Percentiles rank a stretch among this genome's conserved stretches.
These are phyloP conservation scores for Kitagawia praeruptora DNA, from an alignment of 129 eudicot genomes.

Conservation along the genomic window DNA sequence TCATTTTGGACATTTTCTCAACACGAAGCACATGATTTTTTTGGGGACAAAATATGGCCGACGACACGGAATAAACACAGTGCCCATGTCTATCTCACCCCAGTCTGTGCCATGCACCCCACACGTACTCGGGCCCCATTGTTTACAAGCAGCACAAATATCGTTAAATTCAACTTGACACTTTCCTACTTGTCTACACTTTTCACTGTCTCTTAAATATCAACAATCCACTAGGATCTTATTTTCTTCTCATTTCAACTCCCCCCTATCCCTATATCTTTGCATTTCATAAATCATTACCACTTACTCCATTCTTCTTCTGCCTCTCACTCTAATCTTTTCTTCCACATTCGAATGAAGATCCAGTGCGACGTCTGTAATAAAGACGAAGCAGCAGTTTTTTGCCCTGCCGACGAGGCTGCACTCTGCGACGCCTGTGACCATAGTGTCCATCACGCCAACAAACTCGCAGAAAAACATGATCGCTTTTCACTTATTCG, in stretches of 20 bases:
- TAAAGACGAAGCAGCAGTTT: constrained; percentile 54
- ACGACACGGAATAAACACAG: background rate
- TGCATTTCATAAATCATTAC: background rate
- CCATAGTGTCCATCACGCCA: constrained; percentile 87
- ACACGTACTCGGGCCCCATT: background rate
- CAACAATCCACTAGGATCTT: background rate
- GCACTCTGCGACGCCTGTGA: constrained; percentile 75
- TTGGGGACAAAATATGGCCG: background rate
- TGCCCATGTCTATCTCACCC: background rate
- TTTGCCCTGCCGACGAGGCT: constrained; percentile 77
- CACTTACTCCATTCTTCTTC: background rate
- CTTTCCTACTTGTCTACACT: background rate
- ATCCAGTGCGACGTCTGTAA: constrained; percentile 85
- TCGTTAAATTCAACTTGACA: background rate
- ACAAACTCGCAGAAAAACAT: constrained; percentile 83
- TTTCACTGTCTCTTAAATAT: background rate
- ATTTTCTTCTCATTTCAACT: background rate
- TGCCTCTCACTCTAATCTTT: background rate
- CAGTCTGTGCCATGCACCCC: background rate
- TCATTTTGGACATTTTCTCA: too few relatives aligned
- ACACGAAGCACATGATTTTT: background rate
- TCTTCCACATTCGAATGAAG: constrained; percentile 36
- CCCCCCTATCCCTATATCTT: background rate
- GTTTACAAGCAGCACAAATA: background rate
- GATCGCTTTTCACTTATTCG: constrained; percentile 66